Percentiles rank a stretch among this genome's conserved stretches.
These are phyloP conservation scores for Inonotus hispidus DNA, from an alignment of 1,284 basidiomycete genomes.

Conservation along the genomic window DNA sequence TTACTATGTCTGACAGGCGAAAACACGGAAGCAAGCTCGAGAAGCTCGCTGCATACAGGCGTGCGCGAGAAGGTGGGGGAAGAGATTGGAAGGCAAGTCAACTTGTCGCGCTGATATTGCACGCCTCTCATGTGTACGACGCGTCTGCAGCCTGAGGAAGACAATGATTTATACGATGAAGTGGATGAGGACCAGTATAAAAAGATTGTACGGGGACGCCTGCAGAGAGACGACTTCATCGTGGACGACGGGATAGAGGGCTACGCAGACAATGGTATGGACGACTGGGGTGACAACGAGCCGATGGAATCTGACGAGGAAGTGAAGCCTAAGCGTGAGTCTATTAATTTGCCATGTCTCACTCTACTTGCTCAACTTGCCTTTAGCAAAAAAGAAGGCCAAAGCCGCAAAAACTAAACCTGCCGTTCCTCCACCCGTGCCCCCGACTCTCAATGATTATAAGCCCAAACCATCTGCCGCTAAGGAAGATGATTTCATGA, in stretches of 20 bases:
- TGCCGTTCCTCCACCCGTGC: slow-evolving; percentile 43
- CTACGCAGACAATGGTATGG: slow-evolving; percentile 95
- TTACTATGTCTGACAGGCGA: slow-evolving; percentile 21
- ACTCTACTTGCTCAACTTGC: slow-evolving; percentile 34
- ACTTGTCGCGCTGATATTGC: slow-evolving; percentile 13
- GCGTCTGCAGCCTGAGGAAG: slow-evolving; percentile 47
- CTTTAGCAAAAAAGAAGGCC: slow-evolving; percentile 33
- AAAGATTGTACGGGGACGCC: slow-evolving; percentile 76
- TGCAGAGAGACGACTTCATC: slow-evolving; percentile 93
- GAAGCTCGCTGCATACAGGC: slow-evolving; percentile 32
- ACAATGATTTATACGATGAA: slow-evolving; percentile 83
- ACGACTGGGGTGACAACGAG: slow-evolving; percentile 73
- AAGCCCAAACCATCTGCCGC: slow-evolving; percentile 67
- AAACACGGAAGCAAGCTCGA: slow-evolving; percentile 28
- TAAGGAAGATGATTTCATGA: slow-evolving; percentile 86
- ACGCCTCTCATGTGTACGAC: not conserved
- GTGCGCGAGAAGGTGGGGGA: slow-evolving; percentile 33
- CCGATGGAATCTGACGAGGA: slow-evolving; percentile 36
- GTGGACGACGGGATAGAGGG: slow-evolving; percentile 90
- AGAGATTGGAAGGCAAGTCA: slow-evolving; percentile 32
- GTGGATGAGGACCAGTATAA: slow-evolving; percentile 91
- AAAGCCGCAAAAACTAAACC: slow-evolving; percentile 38
- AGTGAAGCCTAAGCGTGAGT: slow-evolving; percentile 27
- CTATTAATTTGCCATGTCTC: not conserved
- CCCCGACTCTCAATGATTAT: slow-evolving; percentile 69